Percentiles rank a stretch among this genome's conserved stretches.
These are phyloP conservation scores for Pseudofabraea citricarpa DNA, from an alignment of 2,329 filamentous ascomycete species.

Conservation along the genomic window DNA sequence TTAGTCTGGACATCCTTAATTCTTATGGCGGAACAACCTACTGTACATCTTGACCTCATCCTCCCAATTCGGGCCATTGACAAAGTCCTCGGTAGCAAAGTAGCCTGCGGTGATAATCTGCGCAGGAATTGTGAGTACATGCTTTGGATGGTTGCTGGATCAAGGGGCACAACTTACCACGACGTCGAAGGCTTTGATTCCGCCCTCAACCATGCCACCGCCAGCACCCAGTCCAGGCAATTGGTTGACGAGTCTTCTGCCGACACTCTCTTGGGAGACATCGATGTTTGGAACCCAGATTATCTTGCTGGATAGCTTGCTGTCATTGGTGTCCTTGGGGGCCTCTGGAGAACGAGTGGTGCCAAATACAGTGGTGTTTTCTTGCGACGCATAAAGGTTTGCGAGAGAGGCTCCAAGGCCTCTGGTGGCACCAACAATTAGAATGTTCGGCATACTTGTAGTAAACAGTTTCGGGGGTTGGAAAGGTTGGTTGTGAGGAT, in stretches of 20 bases:
- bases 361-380: conserved; percentile 48
- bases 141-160: background rate
- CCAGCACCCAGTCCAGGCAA: conserved; percentile 29
- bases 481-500: background rate
- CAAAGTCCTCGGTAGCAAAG: conserved; percentile 62
- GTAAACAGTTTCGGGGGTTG: no score
- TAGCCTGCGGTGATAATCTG: conserved; percentile 66
- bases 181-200: conserved; percentile 34
- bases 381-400: conserved; percentile 48
- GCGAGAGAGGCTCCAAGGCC: conserved; percentile 61
- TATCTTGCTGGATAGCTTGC: conserved; percentile 34
- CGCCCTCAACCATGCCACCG: conserved; percentile 19
- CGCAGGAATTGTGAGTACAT: background rate
- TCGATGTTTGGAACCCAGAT: conserved; percentile 57
- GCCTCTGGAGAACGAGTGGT: conserved; percentile 47
- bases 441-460: conserved; percentile 48
- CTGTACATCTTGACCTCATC: conserved; percentile 69
- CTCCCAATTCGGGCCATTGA: conserved; percentile 56
- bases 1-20: background rate
- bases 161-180: conserved; percentile 33
- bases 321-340: conserved; percentile 36
- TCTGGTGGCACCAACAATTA: conserved; percentile 64
- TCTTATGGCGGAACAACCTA: conserved; percentile 46
- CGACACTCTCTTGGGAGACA: conserved; percentile 42
- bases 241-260: conserved; percentile 40